These are phyloP conservation scores for Pseudozyma sp. DNA, from an alignment of 1,284 basidiomycete genomes.

Conservation along the genomic window DNA sequence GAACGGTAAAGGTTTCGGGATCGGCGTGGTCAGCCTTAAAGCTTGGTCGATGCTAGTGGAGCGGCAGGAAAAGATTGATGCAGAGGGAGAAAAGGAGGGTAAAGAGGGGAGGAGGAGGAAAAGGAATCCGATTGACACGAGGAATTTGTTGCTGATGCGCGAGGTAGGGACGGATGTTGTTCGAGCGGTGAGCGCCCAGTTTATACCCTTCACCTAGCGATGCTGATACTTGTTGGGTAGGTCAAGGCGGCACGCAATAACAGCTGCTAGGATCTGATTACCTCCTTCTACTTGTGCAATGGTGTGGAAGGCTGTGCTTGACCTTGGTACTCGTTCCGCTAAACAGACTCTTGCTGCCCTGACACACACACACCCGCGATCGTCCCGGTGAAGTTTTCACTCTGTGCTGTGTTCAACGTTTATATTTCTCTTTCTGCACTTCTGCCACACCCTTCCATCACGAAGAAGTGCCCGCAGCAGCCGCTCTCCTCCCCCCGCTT, in stretches of 20 bases:
- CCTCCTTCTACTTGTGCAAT: too few relatives aligned
- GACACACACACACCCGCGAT: background rate
- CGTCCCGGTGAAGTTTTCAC: background rate
- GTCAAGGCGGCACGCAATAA: too few relatives aligned
- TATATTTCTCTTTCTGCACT: too few relatives aligned
- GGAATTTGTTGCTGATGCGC: constrained; percentile 37
- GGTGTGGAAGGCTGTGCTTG: too few relatives aligned
- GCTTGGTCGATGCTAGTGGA: constrained; percentile 32
- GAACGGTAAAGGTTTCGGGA: constrained; percentile 45
- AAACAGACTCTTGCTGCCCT: too few relatives aligned
- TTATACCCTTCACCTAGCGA: constrained; percentile 21
- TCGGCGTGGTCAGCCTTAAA: constrained; percentile 32
- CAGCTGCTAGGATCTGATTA: too few relatives aligned
- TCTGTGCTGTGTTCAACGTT: background rate
- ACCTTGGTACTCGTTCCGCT: too few relatives aligned
- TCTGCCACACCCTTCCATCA: background rate
- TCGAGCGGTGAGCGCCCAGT: constrained; percentile 31
- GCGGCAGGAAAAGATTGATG: constrained; percentile 22
- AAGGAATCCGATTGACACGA: constrained; percentile 38
- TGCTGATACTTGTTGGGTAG: too few relatives aligned
- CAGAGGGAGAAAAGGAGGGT: background rate
- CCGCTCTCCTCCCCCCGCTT: background rate
- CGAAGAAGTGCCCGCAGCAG: too few relatives aligned
- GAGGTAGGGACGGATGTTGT: constrained; percentile 36
- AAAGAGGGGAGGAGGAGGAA: constrained; percentile 17